Evolutionary conservation across 202 grass and related monocot species (phyloP).

Genomic region (Musa balbisiana): DNA sequence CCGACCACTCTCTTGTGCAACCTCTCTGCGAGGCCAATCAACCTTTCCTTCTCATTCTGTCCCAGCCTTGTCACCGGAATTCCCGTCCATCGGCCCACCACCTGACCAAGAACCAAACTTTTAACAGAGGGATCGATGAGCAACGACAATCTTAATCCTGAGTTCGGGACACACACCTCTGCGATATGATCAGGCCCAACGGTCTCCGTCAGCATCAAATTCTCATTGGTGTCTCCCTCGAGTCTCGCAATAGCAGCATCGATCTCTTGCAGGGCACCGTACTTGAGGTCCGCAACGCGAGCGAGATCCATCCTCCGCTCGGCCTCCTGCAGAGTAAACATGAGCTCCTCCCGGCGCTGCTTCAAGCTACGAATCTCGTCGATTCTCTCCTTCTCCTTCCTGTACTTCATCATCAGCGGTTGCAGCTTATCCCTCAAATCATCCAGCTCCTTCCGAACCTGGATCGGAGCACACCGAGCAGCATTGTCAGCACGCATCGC

Average conservation of each 20-base stretch:
- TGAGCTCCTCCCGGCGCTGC: conserved; percentile 68
- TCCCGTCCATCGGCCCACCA: conserved; percentile 41
- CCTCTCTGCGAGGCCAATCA: conserved; percentile 12
- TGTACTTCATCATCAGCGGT: conserved; percentile 81
- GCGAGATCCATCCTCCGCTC: conserved; percentile 94
- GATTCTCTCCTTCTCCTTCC: conserved; percentile 83
- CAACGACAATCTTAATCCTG: background rate
- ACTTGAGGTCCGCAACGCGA: conserved; percentile 73
- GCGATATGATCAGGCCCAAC: conserved; percentile 97
- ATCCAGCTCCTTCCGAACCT: conserved; percentile 74
- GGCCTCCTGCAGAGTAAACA: conserved; percentile 73
- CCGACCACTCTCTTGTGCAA: conserved; percentile 21
- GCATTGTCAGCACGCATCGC: no score
- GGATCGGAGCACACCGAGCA: background rate
- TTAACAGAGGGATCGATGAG: background rate
- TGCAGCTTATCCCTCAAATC: conserved; percentile 93
- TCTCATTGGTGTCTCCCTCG: conserved; percentile 75
- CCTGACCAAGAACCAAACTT: conserved; percentile 9
- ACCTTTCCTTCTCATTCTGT: conserved; percentile 16
- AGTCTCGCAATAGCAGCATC: conserved; percentile 64
- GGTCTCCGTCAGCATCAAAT: conserved; percentile 87
- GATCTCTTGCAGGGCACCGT: conserved; percentile 66
- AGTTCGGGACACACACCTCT: conserved; percentile 38
- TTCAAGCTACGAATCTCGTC: conserved; percentile 83
- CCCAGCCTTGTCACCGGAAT: conserved; percentile 33